Evolutionary conservation across 2,329 filamentous ascomycete species (phyloP).

Genomic region (Calycina herbarum): DNA sequence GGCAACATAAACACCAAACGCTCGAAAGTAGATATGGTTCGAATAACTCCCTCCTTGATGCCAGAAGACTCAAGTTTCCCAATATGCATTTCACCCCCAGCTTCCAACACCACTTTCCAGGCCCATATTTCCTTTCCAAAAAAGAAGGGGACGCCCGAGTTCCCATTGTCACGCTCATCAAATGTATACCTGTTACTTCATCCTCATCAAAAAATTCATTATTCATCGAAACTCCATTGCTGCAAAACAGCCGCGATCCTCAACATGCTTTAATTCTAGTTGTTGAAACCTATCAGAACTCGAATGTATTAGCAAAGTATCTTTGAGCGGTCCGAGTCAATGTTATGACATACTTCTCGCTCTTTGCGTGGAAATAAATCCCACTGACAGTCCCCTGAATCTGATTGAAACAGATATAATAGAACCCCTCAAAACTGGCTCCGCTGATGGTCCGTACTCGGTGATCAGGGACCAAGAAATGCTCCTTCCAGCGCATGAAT

Average conservation of each 20-base stretch:
- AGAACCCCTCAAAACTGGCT: slow-evolving; percentile 97
- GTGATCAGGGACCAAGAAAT: slow-evolving; percentile 95
- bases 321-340: neutral
- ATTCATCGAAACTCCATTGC: slow-evolving; percentile 84
- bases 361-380: slow-evolving; percentile 97
- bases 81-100: slow-evolving; percentile 10
- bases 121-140: neutral
- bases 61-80: slow-evolving; percentile 17
- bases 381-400: slow-evolving; percentile 81
- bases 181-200: neutral
- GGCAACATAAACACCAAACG: slow-evolving; percentile 1
- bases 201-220: slow-evolving; percentile 36
- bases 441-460: slow-evolving; percentile 86
- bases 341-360: slow-evolving; percentile 77
- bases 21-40: slow-evolving; percentile 11
- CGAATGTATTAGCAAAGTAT: slow-evolving; percentile 19
- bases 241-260: slow-evolving; percentile 78
- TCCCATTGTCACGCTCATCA: neutral
- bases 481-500: slow-evolving; percentile 99
- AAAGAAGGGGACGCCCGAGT: neutral
- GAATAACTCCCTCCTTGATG: slow-evolving; percentile 18
- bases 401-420: slow-evolving; percentile 99
- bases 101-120: neutral
- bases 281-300: slow-evolving; percentile 73
- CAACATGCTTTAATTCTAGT: slow-evolving; percentile 84